Evolutionary conservation across 768 basidiomycete species (phyloP), one percentile per base, ranked within the genome.

Genomic region (Psilocybe cubensis): DNA sequence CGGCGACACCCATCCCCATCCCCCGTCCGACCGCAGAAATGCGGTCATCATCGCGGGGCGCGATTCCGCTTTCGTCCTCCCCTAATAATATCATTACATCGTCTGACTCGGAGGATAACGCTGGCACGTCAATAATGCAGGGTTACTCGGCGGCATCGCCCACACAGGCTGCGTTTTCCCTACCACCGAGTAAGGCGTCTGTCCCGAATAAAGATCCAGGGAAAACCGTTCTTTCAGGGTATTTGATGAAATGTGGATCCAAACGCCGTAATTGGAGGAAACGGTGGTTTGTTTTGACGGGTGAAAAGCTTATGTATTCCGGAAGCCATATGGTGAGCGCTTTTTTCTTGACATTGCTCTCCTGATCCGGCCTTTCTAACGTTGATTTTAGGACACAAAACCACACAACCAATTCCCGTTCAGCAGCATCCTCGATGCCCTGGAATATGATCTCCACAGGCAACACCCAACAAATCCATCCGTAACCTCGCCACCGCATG

Each of bases 231-330:
- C 70, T 96, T 3, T 86, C 87, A 18, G 94, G 95, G 1, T 99
- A 98, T 72, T 78, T 99, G 59, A 94, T 96, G 91, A 98, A 98
- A 68, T 95, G 94, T 71, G 95, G 94, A 24, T 88, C 89, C 42
- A 94, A 96, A 63, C 84, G 96, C 67, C 89, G 91, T 65, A 92
- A 86, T 63, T 99, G 97, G 97, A 83, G 94, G 55, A 98, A 99
- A 74, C 78, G 97, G 25, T 98, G 96, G 96, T 98, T 99, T 66
- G 87, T 92, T 33, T 77, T 99, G n/a, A 94, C 88, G 35, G 87
- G 87, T 35, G 92, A 94, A 66, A 91, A 87, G 68, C 75, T 99
- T 52, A 76, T 93, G 31, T 99, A 99, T 76, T 88, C 87, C 9
- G 86, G 87, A 47, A 95, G 90, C 70, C 97, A 99, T 76, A 98